Base-by-base conservation (phyloP, 148 eudicot genomes). In the Chenopodium suecicum region DNA sequence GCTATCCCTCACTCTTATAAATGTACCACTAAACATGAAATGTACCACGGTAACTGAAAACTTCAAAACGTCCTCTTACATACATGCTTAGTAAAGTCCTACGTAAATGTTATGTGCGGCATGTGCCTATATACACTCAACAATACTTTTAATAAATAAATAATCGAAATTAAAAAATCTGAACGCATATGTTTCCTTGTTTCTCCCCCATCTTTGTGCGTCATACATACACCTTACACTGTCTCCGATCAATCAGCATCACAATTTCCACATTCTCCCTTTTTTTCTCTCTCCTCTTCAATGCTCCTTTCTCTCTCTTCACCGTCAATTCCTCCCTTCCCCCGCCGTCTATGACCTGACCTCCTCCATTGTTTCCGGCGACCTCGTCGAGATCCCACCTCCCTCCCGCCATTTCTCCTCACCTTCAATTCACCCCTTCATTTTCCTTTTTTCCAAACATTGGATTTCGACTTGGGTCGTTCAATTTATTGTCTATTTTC, bases 201-300 rank as follows among this genome's bases (percentile, higher is more conserved):
- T 4, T 14, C 72, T 4, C 0, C 72, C 25, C 72, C 72, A 8
- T 23, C 70, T 17, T 41, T 80, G 68, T 69, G 79, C 81, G 54
- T 76, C 85, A 83, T 77, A 60, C 82, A 83, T 81, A 69, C 78
- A 78, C 77, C 73, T 71, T 77, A 62, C 75, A 84, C 86, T 44
- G 20, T 75, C 75, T 86, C 81, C 81, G 83, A 85, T 77, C 81
- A 69, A 71, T 84, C 82, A 70, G 70, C 82, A 82, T 77, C 83
- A 37, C 5, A 82, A 83, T 80, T 41, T 82, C 72, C 72, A 4
- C 84, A 63, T 78, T 25, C 52, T 84, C 44, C 77, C 72, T 56
- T 56, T 79, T 31, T 73, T 48, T 32, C 81, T 54, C 67, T 37
- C 67, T 68, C 81, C n/a, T 62, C 69, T 10, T 50, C 82, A 70